Conservation (phyloP, 352 stramenopile species). For the Lagenidium sp. region DNA sequence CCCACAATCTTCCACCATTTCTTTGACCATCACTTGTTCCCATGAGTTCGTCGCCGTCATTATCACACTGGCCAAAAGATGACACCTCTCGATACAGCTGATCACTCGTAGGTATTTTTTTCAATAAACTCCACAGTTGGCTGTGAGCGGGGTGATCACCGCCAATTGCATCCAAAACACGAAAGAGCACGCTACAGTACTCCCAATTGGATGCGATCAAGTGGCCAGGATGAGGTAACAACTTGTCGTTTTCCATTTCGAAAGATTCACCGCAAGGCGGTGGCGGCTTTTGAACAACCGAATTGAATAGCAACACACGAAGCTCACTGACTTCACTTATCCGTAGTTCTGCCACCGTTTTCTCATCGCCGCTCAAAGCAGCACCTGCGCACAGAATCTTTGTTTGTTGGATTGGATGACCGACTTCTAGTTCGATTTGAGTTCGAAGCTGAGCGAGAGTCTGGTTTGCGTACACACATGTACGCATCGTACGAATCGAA, state of each 20-base stretch:
- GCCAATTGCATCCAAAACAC: conserved; percentile 58
- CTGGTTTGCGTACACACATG: conserved; percentile 70
- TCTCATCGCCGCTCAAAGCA: conserved; percentile 64
- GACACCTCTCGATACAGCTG: conserved; percentile 57
- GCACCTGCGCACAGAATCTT: conserved; percentile 71
- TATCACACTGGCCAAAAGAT: conserved; percentile 24
- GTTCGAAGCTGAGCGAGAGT: conserved; percentile 60
- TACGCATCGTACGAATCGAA: conserved; percentile 43
- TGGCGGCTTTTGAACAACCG: conserved; percentile 62
- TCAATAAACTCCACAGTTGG: conserved; percentile 70
- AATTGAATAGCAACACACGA: conserved; percentile 76
- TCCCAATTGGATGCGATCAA: conserved; percentile 53
- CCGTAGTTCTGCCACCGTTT: conserved; percentile 74
- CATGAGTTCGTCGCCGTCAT: neutral
- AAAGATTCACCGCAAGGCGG: no score
- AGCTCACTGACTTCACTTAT: conserved; percentile 72
- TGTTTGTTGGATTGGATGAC: conserved; percentile 68
- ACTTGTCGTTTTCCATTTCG: no score
- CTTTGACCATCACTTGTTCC: neutral
- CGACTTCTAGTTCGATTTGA: conserved; percentile 60
- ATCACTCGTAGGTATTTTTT: conserved; percentile 72
- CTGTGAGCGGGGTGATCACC: conserved; percentile 46
- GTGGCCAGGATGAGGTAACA: conserved; percentile 33
- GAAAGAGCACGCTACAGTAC: conserved; percentile 84
- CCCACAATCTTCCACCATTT: neutral